Evolutionary conservation across 2,329 filamentous ascomycete species (phyloP).

Genomic region (Aspergillus carbonarius): DNA sequence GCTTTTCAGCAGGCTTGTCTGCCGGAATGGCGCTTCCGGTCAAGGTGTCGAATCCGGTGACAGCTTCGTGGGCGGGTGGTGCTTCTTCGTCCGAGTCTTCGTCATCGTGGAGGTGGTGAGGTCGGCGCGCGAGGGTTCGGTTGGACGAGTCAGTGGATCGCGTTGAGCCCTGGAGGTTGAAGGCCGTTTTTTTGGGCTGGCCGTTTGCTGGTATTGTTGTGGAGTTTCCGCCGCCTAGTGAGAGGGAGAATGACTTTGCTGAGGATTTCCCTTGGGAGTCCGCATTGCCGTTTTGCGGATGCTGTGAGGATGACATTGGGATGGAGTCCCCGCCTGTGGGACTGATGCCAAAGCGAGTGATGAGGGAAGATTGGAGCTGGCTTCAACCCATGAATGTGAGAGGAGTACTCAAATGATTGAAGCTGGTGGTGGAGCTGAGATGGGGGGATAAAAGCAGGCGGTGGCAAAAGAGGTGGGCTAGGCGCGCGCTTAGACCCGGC

Average conservation of each 20-base stretch:
- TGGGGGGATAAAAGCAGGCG: conserved; percentile 5
- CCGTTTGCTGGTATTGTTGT: conserved; percentile 33
- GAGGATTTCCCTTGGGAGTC: conserved; percentile 4
- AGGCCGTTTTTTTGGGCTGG: conserved; percentile 30
- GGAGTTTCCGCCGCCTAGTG: conserved; percentile 26
- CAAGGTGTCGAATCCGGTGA: conserved; percentile 55
- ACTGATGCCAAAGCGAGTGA: not conserved
- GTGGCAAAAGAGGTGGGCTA: conserved; percentile 18
- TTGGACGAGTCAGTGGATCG: conserved; percentile 15
- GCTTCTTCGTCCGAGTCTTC: conserved; percentile 60
- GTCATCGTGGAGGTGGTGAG: conserved; percentile 34
- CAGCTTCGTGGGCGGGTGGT: conserved; percentile 43
- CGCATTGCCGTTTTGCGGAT: conserved; percentile 12
- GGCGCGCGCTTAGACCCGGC: conserved; percentile 20
- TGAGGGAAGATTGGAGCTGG: too few species aligned
- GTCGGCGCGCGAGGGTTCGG: conserved; percentile 29
- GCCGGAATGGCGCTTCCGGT: conserved; percentile 40
- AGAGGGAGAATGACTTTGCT: conserved; percentile 42
- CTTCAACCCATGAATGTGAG: not conserved
- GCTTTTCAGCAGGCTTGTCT: conserved; percentile 47
- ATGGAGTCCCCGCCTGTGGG: not conserved
- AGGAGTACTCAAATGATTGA: not conserved
- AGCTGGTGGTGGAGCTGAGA: not conserved
- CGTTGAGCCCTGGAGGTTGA: conserved; percentile 33
- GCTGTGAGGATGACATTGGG: conserved; percentile 19